Evolutionary conservation across 1,284 basidiomycete species (phyloP).

Genomic region (Peniophora sp.): DNA sequence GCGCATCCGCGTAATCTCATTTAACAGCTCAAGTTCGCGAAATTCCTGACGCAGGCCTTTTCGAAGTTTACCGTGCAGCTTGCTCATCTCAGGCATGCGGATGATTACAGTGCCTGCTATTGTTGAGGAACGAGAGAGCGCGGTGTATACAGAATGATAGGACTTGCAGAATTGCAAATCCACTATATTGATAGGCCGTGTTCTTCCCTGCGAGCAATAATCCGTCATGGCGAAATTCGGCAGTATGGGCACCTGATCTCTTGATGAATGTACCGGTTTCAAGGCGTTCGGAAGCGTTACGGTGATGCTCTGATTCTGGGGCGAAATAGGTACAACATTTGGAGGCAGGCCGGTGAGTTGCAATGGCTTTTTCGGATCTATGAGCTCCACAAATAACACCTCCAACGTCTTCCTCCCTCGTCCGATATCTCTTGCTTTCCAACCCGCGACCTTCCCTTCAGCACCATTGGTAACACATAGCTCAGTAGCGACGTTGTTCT

Average conservation of each 20-base stretch:
- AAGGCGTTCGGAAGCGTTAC: slow-evolving; percentile 19
- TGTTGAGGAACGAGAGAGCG: slow-evolving; percentile 23
- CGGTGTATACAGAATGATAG: slow-evolving; percentile 28
- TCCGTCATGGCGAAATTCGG: slow-evolving; percentile 36
- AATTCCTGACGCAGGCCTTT: slow-evolving; percentile 20
- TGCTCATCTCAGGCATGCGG: slow-evolving; percentile 16
- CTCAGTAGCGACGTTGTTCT: slow-evolving; percentile 27
- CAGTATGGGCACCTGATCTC: slow-evolving; percentile 25
- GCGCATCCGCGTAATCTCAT: slow-evolving; percentile 21
- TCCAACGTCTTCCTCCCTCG: slow-evolving; percentile 16
- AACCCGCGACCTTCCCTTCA: slow-evolving; percentile 25
- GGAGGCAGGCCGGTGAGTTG: slow-evolving; percentile 22
- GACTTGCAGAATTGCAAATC: slow-evolving; percentile 20
- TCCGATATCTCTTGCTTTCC: slow-evolving; percentile 14
- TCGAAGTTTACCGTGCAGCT: slow-evolving; percentile 14
- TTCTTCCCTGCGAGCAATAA: slow-evolving; percentile 31
- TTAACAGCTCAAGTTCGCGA: slow-evolving; percentile 23
- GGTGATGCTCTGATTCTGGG: slow-evolving; percentile 8
- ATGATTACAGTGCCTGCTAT: slow-evolving; percentile 25
- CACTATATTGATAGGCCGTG: slow-evolving; percentile 22
- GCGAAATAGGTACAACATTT: slow-evolving; percentile 31
- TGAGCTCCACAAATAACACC: slow-evolving; percentile 28
- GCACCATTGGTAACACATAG: slow-evolving; percentile 33
- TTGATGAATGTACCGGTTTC: slow-evolving; percentile 12
- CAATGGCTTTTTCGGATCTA: slow-evolving; percentile 19